Conservation (phyloP, 2,329 filamentous ascomycete species). For the Neofusicoccum sp. region DNA sequence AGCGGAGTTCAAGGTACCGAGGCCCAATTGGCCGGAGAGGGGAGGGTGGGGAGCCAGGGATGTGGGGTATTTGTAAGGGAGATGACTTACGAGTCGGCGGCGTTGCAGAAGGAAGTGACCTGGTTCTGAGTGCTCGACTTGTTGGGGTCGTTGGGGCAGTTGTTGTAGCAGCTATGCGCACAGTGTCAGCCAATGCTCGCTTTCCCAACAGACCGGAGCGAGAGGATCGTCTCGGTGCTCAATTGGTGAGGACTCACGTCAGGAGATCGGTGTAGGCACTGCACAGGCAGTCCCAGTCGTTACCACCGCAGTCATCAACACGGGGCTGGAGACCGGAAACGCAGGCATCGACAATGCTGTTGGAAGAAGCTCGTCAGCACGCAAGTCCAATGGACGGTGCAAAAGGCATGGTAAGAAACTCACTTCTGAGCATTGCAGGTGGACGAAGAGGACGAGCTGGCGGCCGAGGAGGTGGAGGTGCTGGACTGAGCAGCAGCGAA, state of each 20-base stretch:
- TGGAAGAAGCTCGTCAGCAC: not conserved
- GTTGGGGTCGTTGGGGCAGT: conserved; percentile 57
- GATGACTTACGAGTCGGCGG: conserved; percentile 42
- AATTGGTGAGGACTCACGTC: conserved; percentile 42
- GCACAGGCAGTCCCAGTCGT: conserved; percentile 62
- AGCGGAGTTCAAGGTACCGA: too few relatives aligned
- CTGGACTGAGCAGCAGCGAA: conserved; percentile 22
- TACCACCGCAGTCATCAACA: conserved; percentile 47
- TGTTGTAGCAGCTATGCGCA: conserved; percentile 60
- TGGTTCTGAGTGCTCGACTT: conserved; percentile 37
- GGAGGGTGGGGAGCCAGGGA: too few relatives aligned
- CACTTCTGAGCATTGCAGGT: conserved; percentile 44
- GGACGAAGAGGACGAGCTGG: not conserved
- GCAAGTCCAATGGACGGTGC: not conserved
- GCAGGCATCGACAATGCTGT: conserved; percentile 57
- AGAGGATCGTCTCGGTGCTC: too few relatives aligned
- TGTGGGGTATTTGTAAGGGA: too few relatives aligned
- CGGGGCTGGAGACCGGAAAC: conserved; percentile 44
- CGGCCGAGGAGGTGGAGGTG: conserved; percentile 3
- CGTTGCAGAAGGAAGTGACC: conserved; percentile 44
- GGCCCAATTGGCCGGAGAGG: not conserved
- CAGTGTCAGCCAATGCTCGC: conserved; percentile 13
- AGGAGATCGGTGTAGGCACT: conserved; percentile 56
- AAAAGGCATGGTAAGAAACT: conserved; percentile 22
- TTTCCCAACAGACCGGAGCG: too few relatives aligned